Evolutionary conservation across 2,329 filamentous ascomycete genomes (phyloP).

Genomic region (Alternaria ethzedia): DNA sequence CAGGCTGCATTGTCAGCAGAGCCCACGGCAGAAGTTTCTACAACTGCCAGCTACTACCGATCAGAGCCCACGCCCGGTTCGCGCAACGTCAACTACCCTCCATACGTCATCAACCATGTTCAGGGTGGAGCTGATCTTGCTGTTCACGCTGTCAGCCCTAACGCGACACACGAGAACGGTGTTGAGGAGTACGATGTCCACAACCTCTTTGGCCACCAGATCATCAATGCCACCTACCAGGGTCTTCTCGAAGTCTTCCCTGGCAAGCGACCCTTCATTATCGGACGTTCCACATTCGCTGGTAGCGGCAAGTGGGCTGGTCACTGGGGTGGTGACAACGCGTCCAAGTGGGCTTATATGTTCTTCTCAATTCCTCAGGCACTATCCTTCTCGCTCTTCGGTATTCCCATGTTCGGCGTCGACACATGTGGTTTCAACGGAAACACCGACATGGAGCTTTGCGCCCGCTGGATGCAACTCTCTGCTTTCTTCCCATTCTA

Average conservation of each 20-base stretch:
- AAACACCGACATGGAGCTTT: conserved; percentile 72
- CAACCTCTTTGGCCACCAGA: conserved; percentile 72
- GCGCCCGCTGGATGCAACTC: conserved; percentile 75
- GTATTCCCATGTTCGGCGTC: conserved; percentile 76
- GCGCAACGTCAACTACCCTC: conserved; percentile 74
- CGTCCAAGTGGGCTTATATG: conserved; percentile 74
- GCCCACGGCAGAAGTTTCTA: conserved; percentile 23
- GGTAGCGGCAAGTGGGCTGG: conserved; percentile 77
- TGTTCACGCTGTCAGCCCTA: conserved; percentile 75
- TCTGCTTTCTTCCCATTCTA: conserved; percentile 80
- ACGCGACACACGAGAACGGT: conserved; percentile 78
- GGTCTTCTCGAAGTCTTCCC: conserved; percentile 70
- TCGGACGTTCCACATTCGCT: conserved; percentile 81
- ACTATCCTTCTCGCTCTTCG: conserved; percentile 74
- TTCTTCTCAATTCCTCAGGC: conserved; percentile 80
- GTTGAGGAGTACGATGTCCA: conserved; percentile 81
- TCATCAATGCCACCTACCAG: conserved; percentile 77
- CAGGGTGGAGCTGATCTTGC: conserved; percentile 69
- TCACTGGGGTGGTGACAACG: conserved; percentile 81
- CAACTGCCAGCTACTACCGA: conserved; percentile 57
- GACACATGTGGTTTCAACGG: conserved; percentile 71
- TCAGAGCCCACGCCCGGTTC: conserved; percentile 67
- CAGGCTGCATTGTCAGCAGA: conserved; percentile 49
- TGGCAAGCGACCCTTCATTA: conserved; percentile 79
- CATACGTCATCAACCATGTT: conserved; percentile 77